Conservation (phyloP, 1,284 basidiomycete genomes). For the Calocybe gambosa region DNA sequence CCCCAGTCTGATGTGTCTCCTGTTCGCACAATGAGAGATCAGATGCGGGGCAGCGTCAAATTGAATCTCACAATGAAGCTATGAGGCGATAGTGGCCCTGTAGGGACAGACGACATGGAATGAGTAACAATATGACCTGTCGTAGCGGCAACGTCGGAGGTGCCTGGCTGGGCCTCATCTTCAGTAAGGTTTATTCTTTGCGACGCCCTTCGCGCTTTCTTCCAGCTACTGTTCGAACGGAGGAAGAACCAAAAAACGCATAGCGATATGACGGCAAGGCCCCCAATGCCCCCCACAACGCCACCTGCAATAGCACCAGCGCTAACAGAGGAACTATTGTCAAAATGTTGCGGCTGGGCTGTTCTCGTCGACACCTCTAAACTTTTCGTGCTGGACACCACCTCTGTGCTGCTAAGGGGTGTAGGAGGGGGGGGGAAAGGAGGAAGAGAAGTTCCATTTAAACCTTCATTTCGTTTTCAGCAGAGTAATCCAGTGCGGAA, state of each 20-base stretch:
- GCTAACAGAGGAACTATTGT: conserved; percentile 18
- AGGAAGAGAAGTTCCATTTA: no score
- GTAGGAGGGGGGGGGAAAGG: conserved; percentile 5
- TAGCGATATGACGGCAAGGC: conserved; percentile 27
- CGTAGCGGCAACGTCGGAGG: not conserved
- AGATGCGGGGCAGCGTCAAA: not conserved
- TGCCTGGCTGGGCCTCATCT: conserved; percentile 6
- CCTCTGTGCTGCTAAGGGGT: conserved; percentile 3
- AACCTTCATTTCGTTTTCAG: conserved; percentile 6
- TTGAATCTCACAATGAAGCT: not conserved
- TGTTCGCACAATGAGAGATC: not conserved
- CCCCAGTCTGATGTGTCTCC: conserved; percentile 5
- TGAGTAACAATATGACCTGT: conserved; percentile 1
- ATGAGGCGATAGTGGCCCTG: conserved; percentile 1
- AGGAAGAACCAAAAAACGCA: conserved; percentile 30
- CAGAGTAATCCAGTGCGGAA: not conserved
- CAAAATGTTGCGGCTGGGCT: not conserved
- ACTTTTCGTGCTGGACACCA: not conserved
- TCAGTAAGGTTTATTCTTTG: conserved; percentile 14
- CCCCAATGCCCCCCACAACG: conserved; percentile 39
- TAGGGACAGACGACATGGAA: conserved; percentile 8
- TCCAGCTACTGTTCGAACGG: conserved; percentile 18
- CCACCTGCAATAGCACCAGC: conserved; percentile 46
- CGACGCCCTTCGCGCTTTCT: conserved; percentile 7
- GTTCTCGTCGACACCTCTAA: not conserved